These are phyloP conservation scores for Tritrichomonas foetus DNA, from an alignment of 208 protist genomes.

Conservation along the genomic window DNA sequence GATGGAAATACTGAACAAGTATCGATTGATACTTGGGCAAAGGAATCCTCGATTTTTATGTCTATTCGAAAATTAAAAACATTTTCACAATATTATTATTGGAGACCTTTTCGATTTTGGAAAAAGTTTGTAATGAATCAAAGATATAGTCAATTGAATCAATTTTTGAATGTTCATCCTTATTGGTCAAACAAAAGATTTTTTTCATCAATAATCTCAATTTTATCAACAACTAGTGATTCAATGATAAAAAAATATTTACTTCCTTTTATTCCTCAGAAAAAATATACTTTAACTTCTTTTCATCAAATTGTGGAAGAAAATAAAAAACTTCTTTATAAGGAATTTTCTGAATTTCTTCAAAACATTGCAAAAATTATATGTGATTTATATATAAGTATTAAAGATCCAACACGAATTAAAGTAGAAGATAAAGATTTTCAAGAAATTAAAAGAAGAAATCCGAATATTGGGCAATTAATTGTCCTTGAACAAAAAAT, in stretches of 20 bases:
- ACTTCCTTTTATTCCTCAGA: not conserved
- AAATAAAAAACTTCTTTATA: not conserved
- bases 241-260: constrained; percentile 28
- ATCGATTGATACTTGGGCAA: not conserved
- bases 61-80: not conserved
- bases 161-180: not conserved
- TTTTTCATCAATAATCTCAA: not conserved
- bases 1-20: constrained; percentile 17
- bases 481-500: constrained; percentile 21
- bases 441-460: not conserved
- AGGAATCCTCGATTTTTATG: not conserved
- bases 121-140: not conserved
- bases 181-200: not conserved
- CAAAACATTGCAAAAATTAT: not conserved
- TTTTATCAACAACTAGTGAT: not conserved
- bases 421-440: not conserved
- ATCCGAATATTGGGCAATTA: constrained; percentile 36
- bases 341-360: not conserved
- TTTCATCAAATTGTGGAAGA: not conserved
- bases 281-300: not conserved
- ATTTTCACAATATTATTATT: not conserved
- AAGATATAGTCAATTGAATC: not conserved
- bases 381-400: not conserved
- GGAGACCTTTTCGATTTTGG: not conserved
- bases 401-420: not conserved